These are phyloP conservation scores for Spizellomyces punctatus DNA, from an alignment of 192 early-diverging fungal species.

Conservation along the genomic window DNA sequence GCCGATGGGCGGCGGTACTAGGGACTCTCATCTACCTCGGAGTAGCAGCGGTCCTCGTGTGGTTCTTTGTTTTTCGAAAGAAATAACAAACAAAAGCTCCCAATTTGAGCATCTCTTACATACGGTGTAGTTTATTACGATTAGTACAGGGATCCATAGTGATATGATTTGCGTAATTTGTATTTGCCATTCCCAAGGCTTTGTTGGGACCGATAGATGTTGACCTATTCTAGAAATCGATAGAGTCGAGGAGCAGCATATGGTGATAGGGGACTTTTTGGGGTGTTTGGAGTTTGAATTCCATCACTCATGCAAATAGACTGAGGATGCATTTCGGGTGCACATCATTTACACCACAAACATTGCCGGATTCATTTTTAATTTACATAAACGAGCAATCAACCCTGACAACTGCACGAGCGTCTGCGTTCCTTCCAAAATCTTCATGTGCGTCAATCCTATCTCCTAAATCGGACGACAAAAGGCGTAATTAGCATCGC, in stretches of 20 bases:
- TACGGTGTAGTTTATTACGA: too few relatives aligned
- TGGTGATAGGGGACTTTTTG: too few relatives aligned
- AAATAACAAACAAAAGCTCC: neutral
- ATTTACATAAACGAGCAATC: slow-evolving; percentile 62
- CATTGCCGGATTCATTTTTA: slow-evolving; percentile 26
- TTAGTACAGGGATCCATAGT: too few relatives aligned
- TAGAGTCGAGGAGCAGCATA: too few relatives aligned
- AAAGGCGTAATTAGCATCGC: slow-evolving; percentile 6
- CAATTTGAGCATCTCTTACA: neutral
- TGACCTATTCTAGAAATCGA: too few relatives aligned
- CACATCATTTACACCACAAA: slow-evolving; percentile 21
- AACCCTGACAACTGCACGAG: slow-evolving; percentile 88
- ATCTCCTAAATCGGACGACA: slow-evolving; percentile 66
- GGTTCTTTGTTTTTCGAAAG: slow-evolving; percentile 17
- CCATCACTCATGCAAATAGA: too few relatives aligned
- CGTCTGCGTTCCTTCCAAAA: slow-evolving; percentile 83
- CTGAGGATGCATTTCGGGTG: neutral
- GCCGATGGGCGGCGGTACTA: slow-evolving; percentile 20
- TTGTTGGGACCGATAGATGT: too few relatives aligned
- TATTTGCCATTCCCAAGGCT: too few relatives aligned
- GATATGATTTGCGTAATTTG: too few relatives aligned
- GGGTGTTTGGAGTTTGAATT: too few relatives aligned
- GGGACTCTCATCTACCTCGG: slow-evolving; percentile 25
- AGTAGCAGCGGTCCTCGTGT: slow-evolving; percentile 10
- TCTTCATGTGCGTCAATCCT: slow-evolving; percentile 88